phyloP scores from a whole-genome alignment of 2,329 filamentous ascomycete species.

The Pseudocercospora vitis region DNA sequence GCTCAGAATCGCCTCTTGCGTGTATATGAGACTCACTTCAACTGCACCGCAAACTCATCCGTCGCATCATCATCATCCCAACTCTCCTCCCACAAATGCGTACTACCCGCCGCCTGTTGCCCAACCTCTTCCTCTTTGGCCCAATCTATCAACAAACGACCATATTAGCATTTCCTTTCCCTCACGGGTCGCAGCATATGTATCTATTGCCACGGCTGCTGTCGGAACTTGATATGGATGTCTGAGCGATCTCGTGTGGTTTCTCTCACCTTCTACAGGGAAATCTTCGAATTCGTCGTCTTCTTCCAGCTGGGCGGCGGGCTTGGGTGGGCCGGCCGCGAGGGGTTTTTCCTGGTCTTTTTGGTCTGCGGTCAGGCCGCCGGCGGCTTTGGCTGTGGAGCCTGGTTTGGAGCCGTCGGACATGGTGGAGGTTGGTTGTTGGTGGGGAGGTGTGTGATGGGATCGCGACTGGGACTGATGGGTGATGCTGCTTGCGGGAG shows the following conservation, averaged over 20 bases:
- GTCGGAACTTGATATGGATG: no score
- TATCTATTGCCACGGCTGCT: no score
- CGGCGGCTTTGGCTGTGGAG: conserved; percentile 41
- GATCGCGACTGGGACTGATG: no score
- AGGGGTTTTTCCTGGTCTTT: conserved; percentile 48
- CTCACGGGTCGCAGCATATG: neutral
- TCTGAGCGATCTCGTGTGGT: neutral
- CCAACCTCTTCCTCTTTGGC: conserved; percentile 78
- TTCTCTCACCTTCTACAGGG: conserved; percentile 76
- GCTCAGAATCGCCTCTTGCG: neutral
- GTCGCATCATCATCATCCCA: conserved; percentile 98
- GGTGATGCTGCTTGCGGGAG: no score
- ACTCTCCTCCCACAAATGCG: conserved; percentile 97
- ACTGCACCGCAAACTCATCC: conserved; percentile 92
- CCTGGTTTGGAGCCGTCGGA: conserved; percentile 41
- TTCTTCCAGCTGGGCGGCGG: conserved; percentile 74
- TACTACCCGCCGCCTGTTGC: conserved; percentile 57
- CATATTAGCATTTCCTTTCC: neutral
- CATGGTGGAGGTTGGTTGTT: conserved; percentile 41
- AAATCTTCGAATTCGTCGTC: conserved; percentile 99
- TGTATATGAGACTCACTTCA: conserved; percentile 66
- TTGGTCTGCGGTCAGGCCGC: conserved; percentile 41
- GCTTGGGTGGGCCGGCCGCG: conserved; percentile 63
- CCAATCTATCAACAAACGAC: conserved; percentile 68
- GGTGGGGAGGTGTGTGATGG: neutral